Base-by-base conservation (phyloP, 2,329 filamentous ascomycete genomes). In the Rachicladosporium sp. region DNA sequence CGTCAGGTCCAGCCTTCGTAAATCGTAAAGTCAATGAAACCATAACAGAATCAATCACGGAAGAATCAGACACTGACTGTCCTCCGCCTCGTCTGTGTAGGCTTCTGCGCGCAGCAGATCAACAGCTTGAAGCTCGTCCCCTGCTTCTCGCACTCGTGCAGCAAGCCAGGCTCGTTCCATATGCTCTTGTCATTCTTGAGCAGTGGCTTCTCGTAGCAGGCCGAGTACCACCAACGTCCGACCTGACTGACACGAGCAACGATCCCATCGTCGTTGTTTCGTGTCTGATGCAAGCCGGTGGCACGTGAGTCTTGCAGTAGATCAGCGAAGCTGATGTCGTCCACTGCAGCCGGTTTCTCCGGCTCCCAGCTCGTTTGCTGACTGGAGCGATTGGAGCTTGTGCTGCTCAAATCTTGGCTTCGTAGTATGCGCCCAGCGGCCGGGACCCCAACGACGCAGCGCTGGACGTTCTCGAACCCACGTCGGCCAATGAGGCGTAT, bases 221-320 rank as follows among this genome's bases (percentile, higher is more conserved):
- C 77, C 7, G 78, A 83, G 62, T 94, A 96, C 91, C 91, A 98
- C 86, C 89, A 96, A 33, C 91, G 74, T 2, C 87, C 89, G 8
- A 96, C 89, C 46, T 79, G 81, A 10, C 87, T 82, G 13, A 96
- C 87, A 71, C 93, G 93, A 55, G 85, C 88, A 10, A 86, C 85
- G 55, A 96, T 94, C 48, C 78, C 80, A 54, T 87, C 84, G 49
- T 94, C 86, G 13, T 82, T 63, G 13, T 56, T 58, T n/a, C 58
- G 57, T 19, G 15, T 19, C 15, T 19, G 15, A 19, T 19, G 15
- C 15, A 19, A 19, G 15, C 15, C 15, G 68, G 32, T 37, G 9
- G 37, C 23, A 12, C 71, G 65, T 38, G 73, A 67, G 31, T 75
- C 65, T 42, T 61, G 66, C 7, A 59, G 41, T 8, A 58, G 44